phyloP scores from a whole-genome alignment of 768 basidiomycete species.

The Suillus plorans region DNA sequence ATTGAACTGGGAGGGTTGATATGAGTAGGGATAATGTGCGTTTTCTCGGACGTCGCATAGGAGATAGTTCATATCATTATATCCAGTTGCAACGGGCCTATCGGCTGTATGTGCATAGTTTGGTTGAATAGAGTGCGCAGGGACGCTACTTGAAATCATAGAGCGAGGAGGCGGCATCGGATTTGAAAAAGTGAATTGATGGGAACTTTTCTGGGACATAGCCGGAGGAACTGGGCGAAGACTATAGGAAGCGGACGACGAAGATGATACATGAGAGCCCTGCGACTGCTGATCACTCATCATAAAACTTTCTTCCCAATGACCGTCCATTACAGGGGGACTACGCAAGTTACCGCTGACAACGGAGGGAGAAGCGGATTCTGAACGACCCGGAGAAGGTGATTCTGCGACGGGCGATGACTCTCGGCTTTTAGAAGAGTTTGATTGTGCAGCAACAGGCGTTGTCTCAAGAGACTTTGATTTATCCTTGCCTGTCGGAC shows the following conservation, averaged over 20 bases:
- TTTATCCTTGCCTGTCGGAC: constrained; percentile 86
- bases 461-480: constrained; percentile 50
- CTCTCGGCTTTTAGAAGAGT: constrained; percentile 53
- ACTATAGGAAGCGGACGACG: constrained; percentile 45
- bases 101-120: constrained; percentile 52
- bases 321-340: constrained; percentile 48
- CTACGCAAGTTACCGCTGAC: constrained; percentile 32
- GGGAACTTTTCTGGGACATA: constrained; percentile 44
- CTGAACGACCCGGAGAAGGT: constrained; percentile 41
- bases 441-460: constrained; percentile 31
- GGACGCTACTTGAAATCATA: constrained; percentile 41
- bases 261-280: constrained; percentile 35
- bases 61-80: constrained; percentile 47
- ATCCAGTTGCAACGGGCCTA: constrained; percentile 46
- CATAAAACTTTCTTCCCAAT: constrained; percentile 60
- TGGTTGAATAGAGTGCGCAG: constrained; percentile 35
- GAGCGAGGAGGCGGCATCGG: constrained; percentile 41
- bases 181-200: constrained; percentile 43
- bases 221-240: constrained; percentile 44
- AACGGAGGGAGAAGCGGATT: constrained; percentile 34
- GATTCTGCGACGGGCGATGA: constrained; percentile 65
- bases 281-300: constrained; percentile 44
- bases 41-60: constrained; percentile 48
- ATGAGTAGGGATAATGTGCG: constrained; percentile 51
- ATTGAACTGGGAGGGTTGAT: constrained; percentile 46